A percentile compares a stretch with the other conserved stretches of the same genome.
These are phyloP conservation scores for Carex scoparia DNA, from an alignment of 176 grass and related monocot genomes.

Conservation along the genomic window DNA sequence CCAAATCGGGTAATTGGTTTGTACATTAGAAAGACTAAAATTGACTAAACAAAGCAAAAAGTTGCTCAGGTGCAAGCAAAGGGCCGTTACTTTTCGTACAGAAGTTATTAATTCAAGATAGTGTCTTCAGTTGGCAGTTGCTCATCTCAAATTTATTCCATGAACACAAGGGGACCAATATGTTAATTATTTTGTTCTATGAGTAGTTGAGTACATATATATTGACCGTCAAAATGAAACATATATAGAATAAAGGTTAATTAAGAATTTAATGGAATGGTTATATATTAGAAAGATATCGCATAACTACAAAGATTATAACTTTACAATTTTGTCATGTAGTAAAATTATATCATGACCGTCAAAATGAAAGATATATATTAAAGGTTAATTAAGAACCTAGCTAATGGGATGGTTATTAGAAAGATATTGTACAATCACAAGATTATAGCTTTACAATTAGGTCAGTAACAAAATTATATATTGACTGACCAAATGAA, in stretches of 20 bases:
- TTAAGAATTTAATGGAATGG: neutral
- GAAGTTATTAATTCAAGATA: neutral
- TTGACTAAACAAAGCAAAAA: constrained; percentile 6
- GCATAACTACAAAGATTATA: too few species aligned
- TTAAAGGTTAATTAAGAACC: neutral
- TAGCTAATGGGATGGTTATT: neutral
- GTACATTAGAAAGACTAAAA: neutral
- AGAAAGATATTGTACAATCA: neutral
- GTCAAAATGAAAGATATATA: too few species aligned
- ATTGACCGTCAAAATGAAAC: too few species aligned
- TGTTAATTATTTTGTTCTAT: neutral
- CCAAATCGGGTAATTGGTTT: neutral
- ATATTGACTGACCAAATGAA: too few species aligned
- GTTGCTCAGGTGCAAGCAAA: constrained; percentile 13
- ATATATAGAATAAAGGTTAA: neutral
- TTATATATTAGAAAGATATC: neutral
- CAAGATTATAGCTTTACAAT: too few species aligned
- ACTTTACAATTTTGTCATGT: too few species aligned
- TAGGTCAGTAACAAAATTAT: too few species aligned
- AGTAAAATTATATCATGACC: too few species aligned
- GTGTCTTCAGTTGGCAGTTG: neutral
- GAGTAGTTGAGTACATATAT: too few species aligned
- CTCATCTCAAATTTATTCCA: neutral
- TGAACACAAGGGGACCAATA: neutral
- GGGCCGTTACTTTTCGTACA: constrained; percentile 2